Evolutionary conservation across 2,329 filamentous ascomycete genomes (phyloP), one percentile per base, ranked within the genome.

Genomic region (Fusarium xylarioides): DNA sequence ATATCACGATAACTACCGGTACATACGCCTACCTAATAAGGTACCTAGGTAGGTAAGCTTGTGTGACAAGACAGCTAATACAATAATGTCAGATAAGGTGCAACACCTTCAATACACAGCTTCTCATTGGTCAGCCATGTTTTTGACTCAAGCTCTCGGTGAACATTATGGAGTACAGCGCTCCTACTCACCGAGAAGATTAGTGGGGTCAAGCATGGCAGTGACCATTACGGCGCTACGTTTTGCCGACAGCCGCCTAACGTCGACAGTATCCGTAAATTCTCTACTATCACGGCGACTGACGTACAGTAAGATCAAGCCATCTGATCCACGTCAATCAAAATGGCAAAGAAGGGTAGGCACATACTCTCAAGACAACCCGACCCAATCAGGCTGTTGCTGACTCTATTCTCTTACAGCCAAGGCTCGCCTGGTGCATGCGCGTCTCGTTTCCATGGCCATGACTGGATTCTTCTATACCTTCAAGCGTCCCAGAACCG

Each of bases 391-490:
- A 19, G n/a, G 30, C 15, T 42, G 7, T 23, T 19, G 43, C 68
- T 75, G 37, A 77, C 68, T n/a, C 46, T 57, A 64, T 44, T 30
- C 19, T 37, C 30, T 11, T 43, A 43, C 82, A 97, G 94, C 88
- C 70, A 98, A 98, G 88, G 93, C 95, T 80, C 94, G 97, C 82
- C 92, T 95, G 76, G 92, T 99, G 81, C 90, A 93, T 81, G 95
- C 98, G 82, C 95, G 96, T 82, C 92, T 99, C 76, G 87, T 99
- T 82, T 97, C 95, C 73, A 99, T 99, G 96, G 96, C 96, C 82
- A 92, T 97, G 92, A 99, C 96, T 32, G 96, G 96, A 80, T 99
- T 95, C 89, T 99, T 95, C 88, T 95, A 95, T 83, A 97, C 94
- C 60, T 91, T 97, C 83, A 88, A 92, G 77, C 91, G 97, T 66